Percentiles rank a stretch among this genome's conserved stretches.
Conservation (phyloP, 108 stramenopile species). For the Aureococcus anophagefferens region DNA sequence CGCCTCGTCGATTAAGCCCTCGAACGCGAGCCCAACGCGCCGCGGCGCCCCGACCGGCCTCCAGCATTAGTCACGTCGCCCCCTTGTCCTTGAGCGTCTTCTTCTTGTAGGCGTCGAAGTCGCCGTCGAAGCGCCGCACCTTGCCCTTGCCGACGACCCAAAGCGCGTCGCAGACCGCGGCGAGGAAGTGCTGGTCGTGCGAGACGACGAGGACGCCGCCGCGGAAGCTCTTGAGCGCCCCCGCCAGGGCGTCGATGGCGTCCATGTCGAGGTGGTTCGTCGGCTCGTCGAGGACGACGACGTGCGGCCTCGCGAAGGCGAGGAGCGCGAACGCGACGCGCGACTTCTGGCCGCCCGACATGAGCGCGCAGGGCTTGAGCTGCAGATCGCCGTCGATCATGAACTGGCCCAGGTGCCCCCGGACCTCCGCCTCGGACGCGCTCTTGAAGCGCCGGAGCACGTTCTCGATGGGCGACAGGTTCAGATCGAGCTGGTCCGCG, state of each 20-base stretch:
- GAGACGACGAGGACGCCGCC: conserved; percentile 85
- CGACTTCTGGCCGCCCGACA: conserved; percentile 89
- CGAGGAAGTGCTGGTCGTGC: conserved; percentile 84
- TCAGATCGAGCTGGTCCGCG: conserved; percentile 78
- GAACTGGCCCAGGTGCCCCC: conserved; percentile 78
- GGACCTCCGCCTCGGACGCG: conserved; percentile 77
- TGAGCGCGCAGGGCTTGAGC: conserved; percentile 78
- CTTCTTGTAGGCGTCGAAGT: no score
- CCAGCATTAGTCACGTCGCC: no score
- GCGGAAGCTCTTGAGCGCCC: conserved; percentile 66
- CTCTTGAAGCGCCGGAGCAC: conserved; percentile 67
- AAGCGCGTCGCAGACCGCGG: no score
- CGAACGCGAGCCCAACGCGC: no score
- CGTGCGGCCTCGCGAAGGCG: conserved; percentile 82
- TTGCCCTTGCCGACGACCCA: no score
- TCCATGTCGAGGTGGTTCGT: no score
- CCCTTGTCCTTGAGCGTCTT: no score
- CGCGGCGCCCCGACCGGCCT: no score
- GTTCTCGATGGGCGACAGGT: conserved; percentile 73
- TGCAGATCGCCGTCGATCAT: conserved; percentile 82
- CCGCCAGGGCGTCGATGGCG: conserved; percentile 89
- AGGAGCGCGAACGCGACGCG: conserved; percentile 90
- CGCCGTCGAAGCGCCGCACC: no score
- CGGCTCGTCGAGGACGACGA: no score
- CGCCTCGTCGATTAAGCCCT: no score